Evolutionary conservation across 2,329 filamentous ascomycete genomes (phyloP), one percentile per base, ranked within the genome.

Genomic region (Coleophoma eucalyptorum): DNA sequence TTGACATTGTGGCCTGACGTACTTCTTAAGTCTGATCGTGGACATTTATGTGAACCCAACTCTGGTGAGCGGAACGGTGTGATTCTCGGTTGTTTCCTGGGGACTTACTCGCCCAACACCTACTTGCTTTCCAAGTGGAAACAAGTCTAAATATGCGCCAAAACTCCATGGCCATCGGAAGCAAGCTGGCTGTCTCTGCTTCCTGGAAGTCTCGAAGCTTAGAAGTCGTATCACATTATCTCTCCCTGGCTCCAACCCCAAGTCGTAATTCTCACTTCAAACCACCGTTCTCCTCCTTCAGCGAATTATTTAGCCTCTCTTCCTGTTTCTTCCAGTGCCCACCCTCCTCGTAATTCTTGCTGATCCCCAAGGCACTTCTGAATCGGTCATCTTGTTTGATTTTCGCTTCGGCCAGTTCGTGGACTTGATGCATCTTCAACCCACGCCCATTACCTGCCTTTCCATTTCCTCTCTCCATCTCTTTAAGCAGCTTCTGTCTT

Each of bases 371-470:
- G 7, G 94, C 94, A 69, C 79, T 89, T 57, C 93, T 77, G 67
- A 99, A 74, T 61, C 89, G 81, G 72, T 97, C 92, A 69, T 87
- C 96, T 78, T 99, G 94, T 67, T 90, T 87, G 60, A 96, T 93
- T 79, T 99, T 99, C 53, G 93, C 94, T 63, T 94, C 89, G 16
- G 94, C 94, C 67, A 96, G 79, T 72, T 97, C 94, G 73, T 99
- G 94, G 18, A 97, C 91, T 71, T 97, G 90, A 71, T 97, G 91
- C 58, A 85, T 79, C 72, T 97, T 99, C 57, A 97, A 78, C 10
- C 81, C 79, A 59, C 75, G 80, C 49, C 67, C 72, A 50, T 70
- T 67, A n/a, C 66, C 70, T 50, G 62, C 66, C 20, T 55, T 59
- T 19, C 56, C 67, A 33, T 59, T 67, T 48, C 63, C 68, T 57